Conservation (phyloP, 345 rosid genomes). For the Schrenkiella parvula region DNA sequence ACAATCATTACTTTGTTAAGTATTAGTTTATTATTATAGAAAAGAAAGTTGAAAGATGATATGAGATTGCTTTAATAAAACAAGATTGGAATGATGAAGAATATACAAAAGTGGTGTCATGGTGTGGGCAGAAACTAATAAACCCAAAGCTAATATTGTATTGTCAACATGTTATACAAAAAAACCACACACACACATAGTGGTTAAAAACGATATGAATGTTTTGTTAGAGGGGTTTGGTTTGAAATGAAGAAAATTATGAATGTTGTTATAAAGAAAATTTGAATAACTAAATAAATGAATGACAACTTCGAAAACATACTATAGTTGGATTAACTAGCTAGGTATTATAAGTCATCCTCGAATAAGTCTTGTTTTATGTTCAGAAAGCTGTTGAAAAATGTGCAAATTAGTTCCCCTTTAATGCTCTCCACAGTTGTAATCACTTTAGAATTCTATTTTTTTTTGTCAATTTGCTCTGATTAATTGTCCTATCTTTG, state of each 20-base stretch:
- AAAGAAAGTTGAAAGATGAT: background rate
- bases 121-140: background rate
- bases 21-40: background rate
- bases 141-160: background rate
- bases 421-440: background rate
- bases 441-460: conserved; percentile 14
- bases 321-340: background rate
- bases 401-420: background rate
- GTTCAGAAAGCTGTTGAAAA: background rate
- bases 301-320: background rate
- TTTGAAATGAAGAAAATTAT: background rate
- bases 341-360: background rate
- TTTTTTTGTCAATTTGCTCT: conserved; percentile 23
- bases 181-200: background rate
- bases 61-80: conserved; percentile 12
- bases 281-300: background rate
- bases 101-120: conserved; percentile 22
- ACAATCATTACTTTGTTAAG: background rate
- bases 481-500: background rate
- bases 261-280: background rate
- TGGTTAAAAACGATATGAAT: background rate
- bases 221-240: background rate
- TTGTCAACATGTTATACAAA: background rate
- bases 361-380: background rate
- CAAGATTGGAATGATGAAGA: conserved; percentile 25